These are phyloP conservation scores for Scorias spongiosa DNA, from an alignment of 2,329 filamentous ascomycete genomes.

Conservation along the genomic window DNA sequence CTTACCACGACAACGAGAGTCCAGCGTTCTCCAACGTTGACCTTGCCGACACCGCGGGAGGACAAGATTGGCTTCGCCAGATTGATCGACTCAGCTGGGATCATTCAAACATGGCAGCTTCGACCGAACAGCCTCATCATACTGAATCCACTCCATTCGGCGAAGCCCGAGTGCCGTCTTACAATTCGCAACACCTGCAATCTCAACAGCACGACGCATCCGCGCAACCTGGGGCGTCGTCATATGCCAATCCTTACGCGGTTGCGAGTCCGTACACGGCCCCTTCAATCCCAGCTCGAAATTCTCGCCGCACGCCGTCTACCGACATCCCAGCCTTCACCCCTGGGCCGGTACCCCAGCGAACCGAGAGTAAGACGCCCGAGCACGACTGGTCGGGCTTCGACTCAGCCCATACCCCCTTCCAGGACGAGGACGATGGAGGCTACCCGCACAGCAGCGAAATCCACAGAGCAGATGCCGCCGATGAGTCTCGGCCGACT, in stretches of 20 bases:
- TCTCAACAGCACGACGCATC: constrained; percentile 1
- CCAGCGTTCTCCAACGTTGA: constrained; percentile 1
- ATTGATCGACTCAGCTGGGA: constrained; percentile 15
- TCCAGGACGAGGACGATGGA: constrained; percentile 1
- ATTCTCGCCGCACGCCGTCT: constrained; percentile 11
- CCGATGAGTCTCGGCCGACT: constrained; percentile 2
- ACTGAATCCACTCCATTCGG: not conserved
- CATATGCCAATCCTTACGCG: not conserved
- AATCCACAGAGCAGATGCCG: not conserved
- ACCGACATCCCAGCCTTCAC: constrained; percentile 5
- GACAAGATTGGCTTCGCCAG: constrained; percentile 14
- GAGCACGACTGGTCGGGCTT: constrained; percentile 8
- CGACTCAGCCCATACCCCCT: constrained; percentile 6
- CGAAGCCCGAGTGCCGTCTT: not conserved
- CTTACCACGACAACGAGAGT: not conserved
- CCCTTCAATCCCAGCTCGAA: constrained; percentile 12
- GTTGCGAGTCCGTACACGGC: not conserved
- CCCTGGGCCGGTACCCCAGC: not conserved
- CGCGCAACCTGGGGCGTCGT: not conserved
- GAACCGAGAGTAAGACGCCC: not conserved
- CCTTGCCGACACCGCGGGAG: constrained; percentile 1
- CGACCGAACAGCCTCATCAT: constrained; percentile 1
- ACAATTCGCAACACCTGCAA: not conserved
- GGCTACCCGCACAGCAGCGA: constrained; percentile 1
- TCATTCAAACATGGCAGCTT: constrained; percentile 6